Base-by-base conservation (phyloP, 1,284 basidiomycete genomes). In the Inonotus hispidus region DNA sequence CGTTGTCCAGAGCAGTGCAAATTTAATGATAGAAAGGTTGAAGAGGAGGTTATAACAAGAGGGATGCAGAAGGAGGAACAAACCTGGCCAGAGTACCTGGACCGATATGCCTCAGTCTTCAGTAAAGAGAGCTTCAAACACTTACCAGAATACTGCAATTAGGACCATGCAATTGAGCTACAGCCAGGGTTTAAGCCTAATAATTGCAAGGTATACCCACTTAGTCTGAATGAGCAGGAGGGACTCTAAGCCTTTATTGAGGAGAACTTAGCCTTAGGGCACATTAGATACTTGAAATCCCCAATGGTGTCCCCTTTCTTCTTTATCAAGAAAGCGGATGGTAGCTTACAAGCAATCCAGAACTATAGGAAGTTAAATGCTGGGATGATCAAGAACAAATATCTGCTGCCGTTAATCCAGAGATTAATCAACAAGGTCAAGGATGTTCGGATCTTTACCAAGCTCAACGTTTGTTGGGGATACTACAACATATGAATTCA, bases 401-500 rank as follows among this genome's bases (percentile, higher is more conserved):
- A 74, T 57, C 73, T 73, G 0, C 54, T 78, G 0, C 78, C 75
- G 0, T 66, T 76, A 1, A 74, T 76, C 21, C 62, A 64, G 10
- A 71, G 76, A 8, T 66, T 73, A 11, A 64, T 78, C 14, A 65
- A 73, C 55, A 64, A 66, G 19, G 63, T 71, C 52, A 70, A 21
- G 59, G 61, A 65, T 0, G 71, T 74, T 0, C 67, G 66, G 37
- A 63, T 67, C 39, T 79, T 75, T 64, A 73, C 72, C 3, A 75
- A 75, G 56, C 58, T 78, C 1, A 71, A 78, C 61, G 62, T 75
- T 5, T 39, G 68, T 19, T 68, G 64, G 50, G 73, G 72, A 1
- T 76, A 72, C 66, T 67, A 72, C 63, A 65, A 69, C 23, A 25
- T 49, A 5, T 4, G 25, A 19, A 49, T 49, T 4, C 3, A 25